Evolutionary conservation across 495 filamentous ascomycete species (phyloP), one percentile per base, ranked within the genome.

Genomic region (Tetracladium setigerum): DNA sequence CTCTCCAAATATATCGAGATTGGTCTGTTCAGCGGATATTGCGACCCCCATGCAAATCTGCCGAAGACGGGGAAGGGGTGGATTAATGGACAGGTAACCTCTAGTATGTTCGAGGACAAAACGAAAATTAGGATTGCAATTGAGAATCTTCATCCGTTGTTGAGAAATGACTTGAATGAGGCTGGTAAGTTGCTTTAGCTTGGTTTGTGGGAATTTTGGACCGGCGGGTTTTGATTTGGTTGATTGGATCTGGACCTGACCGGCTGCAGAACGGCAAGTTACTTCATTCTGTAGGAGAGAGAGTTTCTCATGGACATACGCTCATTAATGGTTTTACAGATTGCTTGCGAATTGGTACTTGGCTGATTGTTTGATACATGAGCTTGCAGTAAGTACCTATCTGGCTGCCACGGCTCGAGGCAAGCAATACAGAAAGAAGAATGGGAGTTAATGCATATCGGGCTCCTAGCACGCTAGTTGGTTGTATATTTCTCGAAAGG

Each of bases 81-180:
- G 41, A 7, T 4, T 6, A 14, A 31, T 27, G 41, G 18, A 5
- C 13, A 43, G 18, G 30, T 18, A 18, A 7, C 5, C 30, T 31
- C 13, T 31, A 5, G 41, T 4, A 6, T 9, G 10, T 27, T 43
- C 9, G 27, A 9, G 14, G 4, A 27, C 14, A 43, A 27, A 7
- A n/a, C 9, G 5, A 22, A 12, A 22, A 18, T 40, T 40, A 3
- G 3, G 11, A 5, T 40, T 40, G 41, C 41, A 17, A 27, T 27
- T 31, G 44, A 46, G 19, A n/a, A 9, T 8, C 13, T 46, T n/a
- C 44, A 46, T 13, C 44, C 44, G 22, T 24, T 46, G 34, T 24
- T 46, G 19, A 46, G 44, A 38, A 24, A 38, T 19, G 44, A 46
- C 30, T 46, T 46, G 44, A 14, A 9, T 7, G 17, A 15, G 17